A percentile compares a stretch with the other conserved stretches of the same genome.
phyloP scores from a whole-genome alignment of 78 protist genomes.

The Guillardia theta region DNA sequence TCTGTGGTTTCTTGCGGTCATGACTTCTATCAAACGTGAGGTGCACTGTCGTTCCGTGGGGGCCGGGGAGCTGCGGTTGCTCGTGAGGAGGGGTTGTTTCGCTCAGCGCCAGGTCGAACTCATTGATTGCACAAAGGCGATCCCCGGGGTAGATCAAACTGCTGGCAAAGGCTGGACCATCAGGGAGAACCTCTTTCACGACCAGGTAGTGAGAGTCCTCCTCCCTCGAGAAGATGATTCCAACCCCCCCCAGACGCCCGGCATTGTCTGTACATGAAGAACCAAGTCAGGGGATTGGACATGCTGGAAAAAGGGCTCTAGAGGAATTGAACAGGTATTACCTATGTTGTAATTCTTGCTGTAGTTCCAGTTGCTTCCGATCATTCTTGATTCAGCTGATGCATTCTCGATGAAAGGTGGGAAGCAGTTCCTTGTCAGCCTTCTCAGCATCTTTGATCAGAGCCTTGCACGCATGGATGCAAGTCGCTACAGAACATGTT shows the following conservation, averaged over 20 bases:
- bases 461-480: too few relatives aligned
- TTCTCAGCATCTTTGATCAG: too few relatives aligned
- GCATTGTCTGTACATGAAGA: too few relatives aligned
- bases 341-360: too few relatives aligned
- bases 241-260: conserved; percentile 15
- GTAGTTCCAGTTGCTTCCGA: too few relatives aligned
- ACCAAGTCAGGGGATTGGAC: too few relatives aligned
- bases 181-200: not conserved
- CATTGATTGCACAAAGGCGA: not conserved
- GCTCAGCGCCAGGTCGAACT: not conserved
- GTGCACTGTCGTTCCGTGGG: not conserved
- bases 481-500: too few relatives aligned
- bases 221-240: not conserved
- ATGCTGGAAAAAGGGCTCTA: too few relatives aligned
- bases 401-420: too few relatives aligned
- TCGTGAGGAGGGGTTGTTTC: not conserved
- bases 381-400: too few relatives aligned
- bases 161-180: not conserved
- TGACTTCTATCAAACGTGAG: not conserved
- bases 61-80: not conserved
- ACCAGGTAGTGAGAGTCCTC: not conserved
- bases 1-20: not conserved
- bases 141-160: not conserved
- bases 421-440: too few relatives aligned
- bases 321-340: too few relatives aligned